These are phyloP conservation scores for Starmerella powellii DNA, from an alignment of 805 yeast genomes.

Conservation along the genomic window DNA sequence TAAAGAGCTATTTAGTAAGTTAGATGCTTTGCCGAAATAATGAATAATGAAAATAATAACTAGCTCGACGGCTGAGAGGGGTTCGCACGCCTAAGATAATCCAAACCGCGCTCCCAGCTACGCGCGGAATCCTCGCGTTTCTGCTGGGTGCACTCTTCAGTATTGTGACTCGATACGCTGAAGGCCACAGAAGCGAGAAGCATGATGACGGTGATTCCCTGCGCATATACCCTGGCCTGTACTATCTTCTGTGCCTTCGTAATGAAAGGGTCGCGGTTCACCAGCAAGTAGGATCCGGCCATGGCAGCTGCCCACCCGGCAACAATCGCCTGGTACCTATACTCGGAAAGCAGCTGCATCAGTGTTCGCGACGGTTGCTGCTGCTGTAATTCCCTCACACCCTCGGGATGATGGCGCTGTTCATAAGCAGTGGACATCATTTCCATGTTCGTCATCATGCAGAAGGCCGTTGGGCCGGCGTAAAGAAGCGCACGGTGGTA, in stretches of 20 bases:
- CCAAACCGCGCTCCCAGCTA: conserved; percentile 18
- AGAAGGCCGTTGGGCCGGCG: conserved; percentile 53
- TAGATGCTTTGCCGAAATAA: not conserved
- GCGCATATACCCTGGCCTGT: conserved; percentile 86
- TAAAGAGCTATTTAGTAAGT: conserved; percentile 8
- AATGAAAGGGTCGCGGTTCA: conserved; percentile 62
- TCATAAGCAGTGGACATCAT: conserved; percentile 58
- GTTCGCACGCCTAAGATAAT: conserved; percentile 12
- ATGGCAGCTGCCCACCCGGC: conserved; percentile 71
- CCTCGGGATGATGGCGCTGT: conserved; percentile 38
- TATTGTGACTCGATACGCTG: conserved; percentile 9
- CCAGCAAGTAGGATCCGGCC: conserved; percentile 66
- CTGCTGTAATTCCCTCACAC: not conserved
- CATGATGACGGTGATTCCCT: conserved; percentile 61
- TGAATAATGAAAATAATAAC: not conserved
- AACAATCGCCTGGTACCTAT: conserved; percentile 38
- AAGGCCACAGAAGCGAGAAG: conserved; percentile 37
- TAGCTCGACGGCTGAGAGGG: no score
- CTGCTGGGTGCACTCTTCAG: conserved; percentile 5
- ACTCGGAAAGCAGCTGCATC: conserved; percentile 5
- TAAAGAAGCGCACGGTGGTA: conserved; percentile 45
- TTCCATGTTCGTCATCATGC: conserved; percentile 57
- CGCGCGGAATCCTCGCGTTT: conserved; percentile 3
- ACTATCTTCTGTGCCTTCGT: conserved; percentile 68
- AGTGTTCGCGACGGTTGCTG: not conserved